phyloP scores from a whole-genome alignment of 257 asterid genomes.

The Primulina tabacum region DNA sequence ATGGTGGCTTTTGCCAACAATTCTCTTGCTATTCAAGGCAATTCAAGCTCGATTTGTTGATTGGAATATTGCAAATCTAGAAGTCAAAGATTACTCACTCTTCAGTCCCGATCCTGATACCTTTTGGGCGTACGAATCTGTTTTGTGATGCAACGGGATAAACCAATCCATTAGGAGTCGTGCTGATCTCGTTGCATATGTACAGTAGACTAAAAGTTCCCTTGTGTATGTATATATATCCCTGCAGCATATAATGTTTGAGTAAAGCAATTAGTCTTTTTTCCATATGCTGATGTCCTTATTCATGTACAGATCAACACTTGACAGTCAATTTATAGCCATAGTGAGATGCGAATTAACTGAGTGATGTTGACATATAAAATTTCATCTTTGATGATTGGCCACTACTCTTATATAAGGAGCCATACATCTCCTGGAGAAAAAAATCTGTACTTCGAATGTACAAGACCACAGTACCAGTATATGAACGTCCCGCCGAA shows the following conservation, averaged over 20 bases:
- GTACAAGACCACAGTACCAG: no score
- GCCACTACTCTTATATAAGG: no score
- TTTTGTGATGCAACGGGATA: constrained; percentile 38
- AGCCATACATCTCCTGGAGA: no score
- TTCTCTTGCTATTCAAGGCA: constrained; percentile 65
- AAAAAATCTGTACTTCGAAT: no score
- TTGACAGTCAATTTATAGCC: constrained; percentile 40
- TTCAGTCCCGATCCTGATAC: constrained; percentile 89
- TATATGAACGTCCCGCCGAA: no score
- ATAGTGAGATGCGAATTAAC: constrained; percentile 11
- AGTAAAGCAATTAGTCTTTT: constrained; percentile 20
- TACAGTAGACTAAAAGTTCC: constrained; percentile 22
- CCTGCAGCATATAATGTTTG: constrained; percentile 11
- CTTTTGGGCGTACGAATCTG: constrained; percentile 86
- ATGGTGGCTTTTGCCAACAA: constrained; percentile 90
- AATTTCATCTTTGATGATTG: no score
- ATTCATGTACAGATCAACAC: constrained; percentile 44
- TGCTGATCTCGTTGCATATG: constrained; percentile 9
- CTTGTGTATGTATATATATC: constrained; percentile 36
- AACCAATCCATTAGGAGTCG: neutral
- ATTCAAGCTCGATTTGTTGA: constrained; percentile 84
- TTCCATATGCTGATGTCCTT: constrained; percentile 34
- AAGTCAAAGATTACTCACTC: constrained; percentile 77
- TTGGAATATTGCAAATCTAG: constrained; percentile 90
- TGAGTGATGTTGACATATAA: neutral